Evolutionary conservation across 2,329 filamentous ascomycete species (phyloP).

Genomic region (Fusarium virguliforme): DNA sequence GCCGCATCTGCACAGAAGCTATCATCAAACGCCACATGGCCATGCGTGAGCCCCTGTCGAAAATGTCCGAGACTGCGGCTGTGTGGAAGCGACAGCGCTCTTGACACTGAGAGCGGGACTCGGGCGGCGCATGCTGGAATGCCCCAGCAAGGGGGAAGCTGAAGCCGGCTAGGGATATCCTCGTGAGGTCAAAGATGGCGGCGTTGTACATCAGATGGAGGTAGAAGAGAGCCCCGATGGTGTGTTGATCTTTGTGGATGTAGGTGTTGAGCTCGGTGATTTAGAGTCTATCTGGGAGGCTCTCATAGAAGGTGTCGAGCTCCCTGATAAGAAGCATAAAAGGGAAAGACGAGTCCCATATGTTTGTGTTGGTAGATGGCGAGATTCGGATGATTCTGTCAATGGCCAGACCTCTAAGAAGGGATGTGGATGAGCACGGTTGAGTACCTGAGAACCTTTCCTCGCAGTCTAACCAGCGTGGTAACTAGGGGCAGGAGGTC

Average conservation of each 20-base stretch:
- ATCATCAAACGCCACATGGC: not conserved
- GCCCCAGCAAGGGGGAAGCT: constrained; percentile 18
- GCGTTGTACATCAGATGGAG: constrained; percentile 21
- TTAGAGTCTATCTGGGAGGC: not conserved
- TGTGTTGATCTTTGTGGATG: constrained; percentile 15
- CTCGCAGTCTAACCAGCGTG: not conserved
- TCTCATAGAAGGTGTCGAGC: not conserved
- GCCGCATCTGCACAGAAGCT: not conserved
- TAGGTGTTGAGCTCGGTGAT: constrained; percentile 12
- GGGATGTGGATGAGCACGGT: not conserved
- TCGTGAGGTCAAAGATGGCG: constrained; percentile 21
- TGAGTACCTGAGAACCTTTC: constrained; percentile 7
- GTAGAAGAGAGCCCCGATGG: constrained; percentile 12
- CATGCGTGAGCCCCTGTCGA: not conserved
- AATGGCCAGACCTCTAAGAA: not conserved
- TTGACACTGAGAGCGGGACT: constrained; percentile 13
- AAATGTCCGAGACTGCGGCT: not conserved
- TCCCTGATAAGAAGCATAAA: constrained; percentile 1
- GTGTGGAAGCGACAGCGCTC: constrained; percentile 21
- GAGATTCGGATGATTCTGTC: not conserved
- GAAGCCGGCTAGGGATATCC: constrained; percentile 25
- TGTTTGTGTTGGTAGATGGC: not conserved
- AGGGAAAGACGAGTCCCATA: not conserved
- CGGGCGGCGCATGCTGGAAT: not conserved
- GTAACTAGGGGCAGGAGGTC: not conserved